Conservation (phyloP, 805 yeast species). For the Clavispora vitiphila region DNA sequence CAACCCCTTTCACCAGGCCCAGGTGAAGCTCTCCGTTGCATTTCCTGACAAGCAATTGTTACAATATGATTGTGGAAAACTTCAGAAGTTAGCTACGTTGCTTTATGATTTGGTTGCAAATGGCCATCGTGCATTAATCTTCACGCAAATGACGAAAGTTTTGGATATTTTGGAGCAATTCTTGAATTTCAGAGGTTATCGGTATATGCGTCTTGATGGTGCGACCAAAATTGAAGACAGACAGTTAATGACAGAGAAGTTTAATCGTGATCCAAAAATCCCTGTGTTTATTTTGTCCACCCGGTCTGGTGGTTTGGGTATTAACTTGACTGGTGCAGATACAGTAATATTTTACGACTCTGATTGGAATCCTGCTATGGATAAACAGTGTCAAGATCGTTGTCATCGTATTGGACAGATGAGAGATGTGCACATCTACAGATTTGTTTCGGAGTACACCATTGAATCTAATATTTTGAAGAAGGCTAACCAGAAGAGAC, state of each 20-base stretch:
- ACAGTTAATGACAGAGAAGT: constrained; percentile 87
- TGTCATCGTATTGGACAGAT: constrained; percentile 99
- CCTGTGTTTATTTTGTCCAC: constrained; percentile 92
- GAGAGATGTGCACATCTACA: constrained; percentile 93
- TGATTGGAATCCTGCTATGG: constrained; percentile 99
- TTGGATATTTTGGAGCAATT: constrained; percentile 90
- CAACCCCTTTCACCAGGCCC: constrained; percentile 69
- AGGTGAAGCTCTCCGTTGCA: constrained; percentile 83
- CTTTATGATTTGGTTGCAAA: constrained; percentile 72
- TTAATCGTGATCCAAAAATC: constrained; percentile 78
- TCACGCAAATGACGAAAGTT: constrained; percentile 98
- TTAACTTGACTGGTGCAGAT: constrained; percentile 96
- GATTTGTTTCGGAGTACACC: constrained; percentile 93
- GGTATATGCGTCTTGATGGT: constrained; percentile 94
- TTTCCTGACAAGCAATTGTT: constrained; percentile 92
- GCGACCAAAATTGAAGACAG: constrained; percentile 97
- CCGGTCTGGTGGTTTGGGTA: constrained; percentile 97
- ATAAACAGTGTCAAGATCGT: constrained; percentile 97
- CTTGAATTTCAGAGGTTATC: constrained; percentile 87
- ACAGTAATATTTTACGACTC: constrained; percentile 97
- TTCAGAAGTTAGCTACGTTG: constrained; percentile 75
- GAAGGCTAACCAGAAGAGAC: constrained; percentile 92
- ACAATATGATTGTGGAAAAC: constrained; percentile 95
- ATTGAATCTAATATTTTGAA: constrained; percentile 91
- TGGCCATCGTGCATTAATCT: constrained; percentile 92